Evolutionary conservation across 768 basidiomycete genomes (phyloP).

Genomic region (Serendipita vermifera): DNA sequence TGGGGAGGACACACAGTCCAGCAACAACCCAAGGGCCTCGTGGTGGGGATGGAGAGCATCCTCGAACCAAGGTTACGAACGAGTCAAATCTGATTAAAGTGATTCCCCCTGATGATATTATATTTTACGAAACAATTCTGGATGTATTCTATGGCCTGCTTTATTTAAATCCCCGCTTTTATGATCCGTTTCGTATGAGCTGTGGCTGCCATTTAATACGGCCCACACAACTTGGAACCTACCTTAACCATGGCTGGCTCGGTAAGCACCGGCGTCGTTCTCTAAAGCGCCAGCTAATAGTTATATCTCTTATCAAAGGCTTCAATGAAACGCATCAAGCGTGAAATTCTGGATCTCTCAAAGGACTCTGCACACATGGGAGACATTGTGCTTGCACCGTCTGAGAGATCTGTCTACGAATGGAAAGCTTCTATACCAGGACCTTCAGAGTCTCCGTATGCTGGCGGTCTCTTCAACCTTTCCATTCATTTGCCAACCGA

Average conservation of each 20-base stretch:
- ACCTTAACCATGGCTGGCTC: slow-evolving; percentile 4
- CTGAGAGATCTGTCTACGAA: slow-evolving; percentile 45
- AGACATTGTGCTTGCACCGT: slow-evolving; percentile 50
- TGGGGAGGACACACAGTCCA: slow-evolving; percentile 18
- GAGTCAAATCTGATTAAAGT: slow-evolving; percentile 39
- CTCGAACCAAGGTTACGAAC: slow-evolving; percentile 32
- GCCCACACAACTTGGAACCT: not conserved
- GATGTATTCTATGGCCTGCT: not conserved
- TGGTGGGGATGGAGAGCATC: slow-evolving; percentile 31
- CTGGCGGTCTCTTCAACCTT: slow-evolving; percentile 56
- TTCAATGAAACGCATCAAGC: slow-evolving; percentile 73
- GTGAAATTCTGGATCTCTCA: slow-evolving; percentile 66
- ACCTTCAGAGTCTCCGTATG: slow-evolving; percentile 70
- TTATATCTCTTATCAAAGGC: slow-evolving; percentile 27
- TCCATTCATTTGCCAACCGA: slow-evolving; percentile 54
- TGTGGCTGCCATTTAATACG: not conserved
- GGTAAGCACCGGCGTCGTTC: not conserved
- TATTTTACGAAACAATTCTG: not conserved
- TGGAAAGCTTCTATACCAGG: slow-evolving; percentile 75
- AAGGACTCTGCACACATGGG: slow-evolving; percentile 83
- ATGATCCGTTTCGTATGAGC: too few species aligned
- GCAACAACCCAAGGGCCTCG: slow-evolving; percentile 32
- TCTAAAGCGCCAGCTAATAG: not conserved
- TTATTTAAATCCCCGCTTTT: too few species aligned
- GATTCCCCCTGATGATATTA: slow-evolving; percentile 12